Conservation (phyloP, 805 yeast genomes). For the Cephaloascus fragrans region DNA sequence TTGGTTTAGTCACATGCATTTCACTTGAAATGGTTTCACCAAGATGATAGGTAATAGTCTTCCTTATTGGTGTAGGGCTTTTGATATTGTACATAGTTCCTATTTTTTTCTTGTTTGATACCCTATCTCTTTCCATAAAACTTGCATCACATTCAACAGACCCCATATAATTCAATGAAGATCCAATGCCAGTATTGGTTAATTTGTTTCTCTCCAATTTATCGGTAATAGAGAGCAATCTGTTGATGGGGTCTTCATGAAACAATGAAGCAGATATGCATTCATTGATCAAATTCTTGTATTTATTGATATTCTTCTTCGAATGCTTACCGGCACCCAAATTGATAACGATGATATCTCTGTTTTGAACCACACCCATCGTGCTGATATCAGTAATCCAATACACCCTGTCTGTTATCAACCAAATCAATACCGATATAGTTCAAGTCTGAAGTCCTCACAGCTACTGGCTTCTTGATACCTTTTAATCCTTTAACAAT, state of each 20-base stretch:
- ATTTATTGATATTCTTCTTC: constrained; percentile 7
- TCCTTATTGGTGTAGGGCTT: constrained; percentile 17
- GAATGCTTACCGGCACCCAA: constrained; percentile 44
- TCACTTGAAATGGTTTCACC: no score
- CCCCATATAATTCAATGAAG: constrained; percentile 29
- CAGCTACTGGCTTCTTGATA: not conserved
- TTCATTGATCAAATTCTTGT: constrained; percentile 16
- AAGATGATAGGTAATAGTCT: constrained; percentile 10
- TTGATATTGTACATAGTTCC: constrained; percentile 11
- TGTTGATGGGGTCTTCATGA: not conserved
- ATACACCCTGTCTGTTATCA: not conserved
- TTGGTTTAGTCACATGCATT: not conserved
- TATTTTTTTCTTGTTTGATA: not conserved
- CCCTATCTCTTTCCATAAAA: constrained; percentile 11
- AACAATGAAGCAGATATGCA: constrained; percentile 9
- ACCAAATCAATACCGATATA: not conserved
- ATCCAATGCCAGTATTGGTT: constrained; percentile 43
- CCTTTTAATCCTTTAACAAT: not conserved
- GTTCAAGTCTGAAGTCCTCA: not conserved
- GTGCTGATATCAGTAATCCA: not conserved
- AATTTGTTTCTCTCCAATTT: constrained; percentile 25
- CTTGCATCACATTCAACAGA: constrained; percentile 36
- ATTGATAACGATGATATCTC: constrained; percentile 22
- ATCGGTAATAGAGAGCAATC: constrained; percentile 8
- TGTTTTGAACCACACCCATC: not conserved